These are phyloP conservation scores for Spathaspora sp. DNA, from an alignment of 1,139 yeast genomes.

Conservation along the genomic window DNA sequence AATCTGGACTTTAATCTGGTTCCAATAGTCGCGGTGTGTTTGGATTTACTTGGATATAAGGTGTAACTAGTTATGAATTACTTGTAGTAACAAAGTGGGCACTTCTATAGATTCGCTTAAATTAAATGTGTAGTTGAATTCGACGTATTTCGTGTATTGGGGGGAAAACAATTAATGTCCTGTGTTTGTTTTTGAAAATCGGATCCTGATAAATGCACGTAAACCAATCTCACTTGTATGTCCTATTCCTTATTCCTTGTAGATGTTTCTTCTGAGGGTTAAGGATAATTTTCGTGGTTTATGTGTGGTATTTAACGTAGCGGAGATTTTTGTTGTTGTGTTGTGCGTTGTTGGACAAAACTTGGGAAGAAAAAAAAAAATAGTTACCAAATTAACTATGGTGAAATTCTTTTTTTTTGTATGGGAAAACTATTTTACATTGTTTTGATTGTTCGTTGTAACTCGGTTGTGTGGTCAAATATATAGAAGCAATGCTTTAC, in stretches of 20 bases:
- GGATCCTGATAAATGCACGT: neutral
- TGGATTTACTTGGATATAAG: neutral
- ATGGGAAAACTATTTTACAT: neutral
- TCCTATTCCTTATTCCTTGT: neutral
- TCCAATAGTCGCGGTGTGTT: neutral
- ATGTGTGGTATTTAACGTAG: neutral
- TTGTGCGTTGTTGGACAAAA: conserved; percentile 4
- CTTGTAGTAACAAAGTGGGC: neutral
- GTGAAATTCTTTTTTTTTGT: too few species aligned
- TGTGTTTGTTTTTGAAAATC: neutral
- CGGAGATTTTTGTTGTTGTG: neutral
- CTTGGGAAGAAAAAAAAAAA: neutral
- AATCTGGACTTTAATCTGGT: neutral
- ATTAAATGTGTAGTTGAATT: neutral
- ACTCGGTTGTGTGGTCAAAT: neutral
- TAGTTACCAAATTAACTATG: neutral
- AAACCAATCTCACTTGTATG: neutral
- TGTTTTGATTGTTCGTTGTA: neutral
- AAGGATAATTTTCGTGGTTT: neutral
- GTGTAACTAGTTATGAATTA: neutral
- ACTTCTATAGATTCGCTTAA: neutral
- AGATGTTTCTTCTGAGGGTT: neutral
- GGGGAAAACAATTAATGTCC: neutral
- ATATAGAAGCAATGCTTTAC: neutral
- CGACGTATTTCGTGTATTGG: neutral